phyloP scores from a whole-genome alignment of 1,284 basidiomycete species.

The Wolfiporia cocos region DNA sequence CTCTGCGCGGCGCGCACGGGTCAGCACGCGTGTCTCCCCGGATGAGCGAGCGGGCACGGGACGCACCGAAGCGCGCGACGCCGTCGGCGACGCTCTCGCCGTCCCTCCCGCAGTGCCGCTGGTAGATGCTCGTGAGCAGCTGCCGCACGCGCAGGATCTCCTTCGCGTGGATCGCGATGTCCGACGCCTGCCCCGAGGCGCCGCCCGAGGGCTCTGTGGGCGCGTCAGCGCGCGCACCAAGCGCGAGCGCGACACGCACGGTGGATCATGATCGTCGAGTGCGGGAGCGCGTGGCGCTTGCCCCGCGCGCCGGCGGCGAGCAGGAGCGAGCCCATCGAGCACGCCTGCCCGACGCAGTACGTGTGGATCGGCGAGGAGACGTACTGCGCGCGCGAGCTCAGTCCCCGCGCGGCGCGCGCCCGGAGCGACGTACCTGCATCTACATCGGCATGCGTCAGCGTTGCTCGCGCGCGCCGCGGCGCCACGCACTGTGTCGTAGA shows the following conservation, averaged over 20 bases:
- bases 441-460: conserved; percentile 28
- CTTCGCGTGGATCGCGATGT: conserved; percentile 91
- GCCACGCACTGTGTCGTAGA: conserved; percentile 82
- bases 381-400: conserved; percentile 47
- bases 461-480: background rate
- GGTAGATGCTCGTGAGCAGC: conserved; percentile 80
- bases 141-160: conserved; percentile 87
- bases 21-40: conserved; percentile 12
- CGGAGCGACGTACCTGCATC: conserved; percentile 59
- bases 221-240: background rate
- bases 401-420: background rate
- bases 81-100: conserved; percentile 63
- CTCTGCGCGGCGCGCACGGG: conserved; percentile 46
- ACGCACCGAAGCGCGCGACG: conserved; percentile 72
- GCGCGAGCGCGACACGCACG: conserved; percentile 47
- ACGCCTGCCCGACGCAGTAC: conserved; percentile 89
- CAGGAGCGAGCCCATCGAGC: conserved; percentile 89
- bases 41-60: conserved; percentile 7
- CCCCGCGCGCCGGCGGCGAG: conserved; percentile 84
- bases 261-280: conserved; percentile 95
- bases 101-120: conserved; percentile 64
- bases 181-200: conserved; percentile 87
- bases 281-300: conserved; percentile 84
- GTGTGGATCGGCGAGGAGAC: conserved; percentile 92
- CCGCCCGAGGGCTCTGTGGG: conserved; percentile 86